Evolutionary conservation across 2,329 filamentous ascomycete species (phyloP).

Genomic region (Ophiostoma pallidulum): DNA sequence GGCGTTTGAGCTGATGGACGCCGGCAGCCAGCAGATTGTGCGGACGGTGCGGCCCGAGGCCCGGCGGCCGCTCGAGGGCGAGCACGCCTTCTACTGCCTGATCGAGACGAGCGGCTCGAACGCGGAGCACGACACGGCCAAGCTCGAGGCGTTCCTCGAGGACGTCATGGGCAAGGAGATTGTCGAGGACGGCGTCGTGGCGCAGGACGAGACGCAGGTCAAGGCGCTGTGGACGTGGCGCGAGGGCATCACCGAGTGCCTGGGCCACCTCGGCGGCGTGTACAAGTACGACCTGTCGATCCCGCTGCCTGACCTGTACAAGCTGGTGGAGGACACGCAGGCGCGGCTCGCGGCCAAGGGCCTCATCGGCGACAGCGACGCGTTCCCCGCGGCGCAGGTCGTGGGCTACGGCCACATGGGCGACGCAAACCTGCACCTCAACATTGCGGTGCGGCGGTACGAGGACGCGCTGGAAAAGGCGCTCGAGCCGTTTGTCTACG

Average conservation of each 20-base stretch:
- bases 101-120: conserved; percentile 96
- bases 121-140: conserved; percentile 83
- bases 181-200: conserved; percentile 80
- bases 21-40: conserved; percentile 68
- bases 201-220: conserved; percentile 86
- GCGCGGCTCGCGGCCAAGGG: conserved; percentile 63
- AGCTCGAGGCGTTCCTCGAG: conserved; percentile 84
- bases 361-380: conserved; percentile 65
- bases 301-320: conserved; percentile 77
- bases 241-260: conserved; percentile 82
- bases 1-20: conserved; percentile 96
- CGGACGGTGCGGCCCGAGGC: conserved; percentile 60
- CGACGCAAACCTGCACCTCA: conserved; percentile 89
- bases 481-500: conserved; percentile 92
- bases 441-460: conserved; percentile 73
- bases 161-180: conserved; percentile 79
- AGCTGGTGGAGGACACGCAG: conserved; percentile 76
- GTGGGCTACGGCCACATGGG: conserved; percentile 98
- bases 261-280: conserved; percentile 84
- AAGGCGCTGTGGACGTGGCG: conserved; percentile 82
- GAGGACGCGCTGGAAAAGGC: conserved; percentile 78
- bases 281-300: conserved; percentile 99
- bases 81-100: conserved; percentile 90
- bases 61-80: conserved; percentile 69
- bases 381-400: conserved; percentile 75